A percentile compares a stretch with the other conserved stretches of the same genome.
These are phyloP conservation scores for Dalbergia cochinchinensis DNA, from an alignment of 306 rosid species.

Conservation along the genomic window DNA sequence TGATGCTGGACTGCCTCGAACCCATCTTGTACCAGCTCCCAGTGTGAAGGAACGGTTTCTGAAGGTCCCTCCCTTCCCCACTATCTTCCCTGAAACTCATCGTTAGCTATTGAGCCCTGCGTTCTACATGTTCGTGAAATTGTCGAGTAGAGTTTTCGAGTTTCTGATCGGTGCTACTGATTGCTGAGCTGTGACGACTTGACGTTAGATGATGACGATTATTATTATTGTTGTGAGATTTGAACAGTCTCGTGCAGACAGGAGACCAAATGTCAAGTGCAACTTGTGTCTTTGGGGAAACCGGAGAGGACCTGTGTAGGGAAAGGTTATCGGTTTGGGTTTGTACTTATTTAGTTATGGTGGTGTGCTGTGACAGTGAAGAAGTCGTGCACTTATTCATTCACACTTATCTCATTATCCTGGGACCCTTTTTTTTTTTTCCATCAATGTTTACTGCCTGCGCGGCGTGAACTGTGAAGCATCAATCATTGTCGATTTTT, in stretches of 20 bases:
- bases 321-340: not conserved
- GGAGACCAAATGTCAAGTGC: not conserved
- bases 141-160: not conserved
- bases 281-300: not conserved
- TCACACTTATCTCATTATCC: not conserved
- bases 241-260: not conserved
- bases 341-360: not conserved
- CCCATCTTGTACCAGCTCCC: conserved; percentile 94
- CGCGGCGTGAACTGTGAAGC: not conserved
- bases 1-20: conserved; percentile 72
- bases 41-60: conserved; percentile 82
- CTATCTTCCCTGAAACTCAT: conserved; percentile 78
- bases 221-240: not conserved
- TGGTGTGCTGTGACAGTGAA: not conserved
- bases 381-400: not conserved
- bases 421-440: not conserved
- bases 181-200: not conserved
- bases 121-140: conserved; percentile 9
- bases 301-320: not conserved
- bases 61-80: conserved; percentile 67
- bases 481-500: not conserved
- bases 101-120: not conserved
- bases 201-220: not conserved
- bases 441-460: not conserved
- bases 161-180: not conserved